Percentiles rank a stretch among this genome's conserved stretches.
These are phyloP conservation scores for Vicia sativa DNA, from an alignment of 306 rosid genomes.

Conservation along the genomic window DNA sequence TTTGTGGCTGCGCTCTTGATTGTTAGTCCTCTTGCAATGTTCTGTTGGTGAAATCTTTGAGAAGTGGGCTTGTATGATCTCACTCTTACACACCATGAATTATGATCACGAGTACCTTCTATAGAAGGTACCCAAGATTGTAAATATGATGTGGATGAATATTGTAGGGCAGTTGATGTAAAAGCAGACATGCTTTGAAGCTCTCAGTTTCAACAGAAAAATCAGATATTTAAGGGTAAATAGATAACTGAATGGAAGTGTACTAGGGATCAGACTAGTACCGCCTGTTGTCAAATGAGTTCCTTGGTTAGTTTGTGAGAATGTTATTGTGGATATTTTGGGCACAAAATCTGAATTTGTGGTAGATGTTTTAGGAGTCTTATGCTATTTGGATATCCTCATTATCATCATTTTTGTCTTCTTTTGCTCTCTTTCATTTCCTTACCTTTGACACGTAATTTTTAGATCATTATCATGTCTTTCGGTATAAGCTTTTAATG, in stretches of 20 bases:
- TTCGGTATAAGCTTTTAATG: neutral
- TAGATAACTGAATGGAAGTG: constrained; percentile 34
- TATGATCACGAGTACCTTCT: constrained; percentile 46
- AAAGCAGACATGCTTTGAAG: constrained; percentile 61
- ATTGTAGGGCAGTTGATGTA: constrained; percentile 53
- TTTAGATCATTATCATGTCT: constrained; percentile 4
- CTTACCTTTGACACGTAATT: constrained; percentile 5
- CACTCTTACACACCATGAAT: constrained; percentile 45
- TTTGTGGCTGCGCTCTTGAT: constrained; percentile 77
- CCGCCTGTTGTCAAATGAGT: constrained; percentile 24
- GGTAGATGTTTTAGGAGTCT: constrained; percentile 50
- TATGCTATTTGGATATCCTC: constrained; percentile 47
- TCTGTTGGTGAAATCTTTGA: constrained; percentile 41
- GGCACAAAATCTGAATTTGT: constrained; percentile 68
- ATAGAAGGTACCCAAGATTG: constrained; percentile 50
- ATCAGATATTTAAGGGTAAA: constrained; percentile 25
- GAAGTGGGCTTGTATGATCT: constrained; percentile 49
- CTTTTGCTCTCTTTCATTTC: neutral
- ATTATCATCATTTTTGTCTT: constrained; percentile 40
- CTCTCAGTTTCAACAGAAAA: constrained; percentile 26
- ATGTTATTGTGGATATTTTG: too few species aligned
- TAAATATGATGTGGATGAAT: constrained; percentile 58
- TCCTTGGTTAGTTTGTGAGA: constrained; percentile 18
- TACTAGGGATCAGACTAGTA: constrained; percentile 21
- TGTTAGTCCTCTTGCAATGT: constrained; percentile 52